Base-by-base conservation (phyloP, 176 grass and related monocot genomes). In the Lolium rigidum region DNA sequence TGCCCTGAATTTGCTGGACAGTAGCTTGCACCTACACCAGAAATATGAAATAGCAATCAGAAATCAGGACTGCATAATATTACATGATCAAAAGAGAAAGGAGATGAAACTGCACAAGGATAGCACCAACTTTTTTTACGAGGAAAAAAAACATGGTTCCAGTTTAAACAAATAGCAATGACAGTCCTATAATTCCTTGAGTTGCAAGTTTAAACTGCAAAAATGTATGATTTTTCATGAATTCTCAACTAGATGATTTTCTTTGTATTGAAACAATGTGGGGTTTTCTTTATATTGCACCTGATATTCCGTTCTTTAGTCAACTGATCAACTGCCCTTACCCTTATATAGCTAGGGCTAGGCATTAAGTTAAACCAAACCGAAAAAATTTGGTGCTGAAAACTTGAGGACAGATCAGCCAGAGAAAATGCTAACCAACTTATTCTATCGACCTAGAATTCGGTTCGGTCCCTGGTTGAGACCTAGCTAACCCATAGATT, bases 1-100 rank as follows among this genome's bases (percentile, higher is more conserved):
- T 88, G 28, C 85, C 90, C 80, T 89, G 88, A 80, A 99, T 88
- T 80, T 90, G 86, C 80, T 94, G 94, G 81, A 93, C 80, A 81
- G 87, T 96, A 6, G 85, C 85, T 86, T 94, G 92, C 41, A 99
- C 92, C 97, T 99, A 67, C 54, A 81, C 51, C 22, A 78, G 68
- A 37, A 79, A 14, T 15, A 72, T 22, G 0, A 83, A 65, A 82
- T 38, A 64, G 56, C 25, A n/a, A 17, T 56, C 7, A 88, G 24
- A 61, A 79, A 44, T 66, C 46, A 83, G 37, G 28, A 76, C 35
- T 6, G 1, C 18, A 76, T 37, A 41, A 85, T 67, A 55, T 24
- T 43, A 37, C 3, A 82, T 12, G 9, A 77, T 43, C 39, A 85
- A 76, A 80, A 46, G n/a, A 84, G 14, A 18, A 41, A 37, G 26